A percentile compares a stretch with the other conserved stretches of the same genome.
These are phyloP conservation scores for Trichosanthes cucumerina DNA, from an alignment of 306 rosid genomes.

Conservation along the genomic window DNA sequence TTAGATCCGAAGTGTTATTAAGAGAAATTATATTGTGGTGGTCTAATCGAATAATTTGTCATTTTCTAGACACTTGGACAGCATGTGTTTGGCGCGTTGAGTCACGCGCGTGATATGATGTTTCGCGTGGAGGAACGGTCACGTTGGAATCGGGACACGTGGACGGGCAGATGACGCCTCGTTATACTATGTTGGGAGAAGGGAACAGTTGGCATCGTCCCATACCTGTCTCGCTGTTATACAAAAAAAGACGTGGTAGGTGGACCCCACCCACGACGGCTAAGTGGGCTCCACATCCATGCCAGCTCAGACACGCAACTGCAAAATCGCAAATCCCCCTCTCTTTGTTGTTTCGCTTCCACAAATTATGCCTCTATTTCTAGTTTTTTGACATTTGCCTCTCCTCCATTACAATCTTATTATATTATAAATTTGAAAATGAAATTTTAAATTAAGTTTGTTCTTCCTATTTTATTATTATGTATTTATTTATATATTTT, in stretches of 20 bases:
- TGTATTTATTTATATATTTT: neutral
- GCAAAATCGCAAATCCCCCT: neutral
- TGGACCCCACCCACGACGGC: neutral
- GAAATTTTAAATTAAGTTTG: neutral
- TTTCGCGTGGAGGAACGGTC: neutral
- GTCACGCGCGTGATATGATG: neutral
- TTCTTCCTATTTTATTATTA: neutral
- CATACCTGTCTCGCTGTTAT: conserved; percentile 1
- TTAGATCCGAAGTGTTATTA: too few relatives aligned
- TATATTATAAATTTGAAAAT: neutral
- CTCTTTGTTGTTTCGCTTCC: neutral
- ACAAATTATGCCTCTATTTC: neutral
- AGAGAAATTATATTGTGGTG: too few relatives aligned
- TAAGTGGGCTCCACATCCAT: neutral
- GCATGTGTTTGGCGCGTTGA: neutral
- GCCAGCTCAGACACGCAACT: neutral
- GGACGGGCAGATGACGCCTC: neutral
- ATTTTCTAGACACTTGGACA: neutral
- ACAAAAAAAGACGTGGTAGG: neutral
- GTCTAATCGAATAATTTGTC: too few relatives aligned
- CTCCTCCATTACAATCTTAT: neutral
- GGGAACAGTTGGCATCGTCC: conserved; percentile 2
- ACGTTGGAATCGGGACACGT: neutral
- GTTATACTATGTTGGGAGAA: neutral
- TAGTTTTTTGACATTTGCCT: neutral